These are phyloP conservation scores for Melianthus villosus DNA, from an alignment of 441 rosid genomes.

Conservation along the genomic window DNA sequence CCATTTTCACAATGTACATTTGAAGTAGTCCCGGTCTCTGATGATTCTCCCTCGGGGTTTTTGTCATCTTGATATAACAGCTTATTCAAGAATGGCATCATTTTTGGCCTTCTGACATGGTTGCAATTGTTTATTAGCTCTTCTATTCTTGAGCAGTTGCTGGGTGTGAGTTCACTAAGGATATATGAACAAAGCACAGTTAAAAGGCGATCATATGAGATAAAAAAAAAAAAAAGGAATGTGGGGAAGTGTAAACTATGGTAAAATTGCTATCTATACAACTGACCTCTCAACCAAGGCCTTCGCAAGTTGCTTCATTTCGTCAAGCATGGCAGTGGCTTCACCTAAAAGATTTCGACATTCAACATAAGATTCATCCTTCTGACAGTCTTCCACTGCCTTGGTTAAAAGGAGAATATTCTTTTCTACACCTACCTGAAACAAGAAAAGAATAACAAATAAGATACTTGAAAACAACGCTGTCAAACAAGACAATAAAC, in stretches of 20 bases:
- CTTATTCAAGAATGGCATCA: conserved; percentile 9
- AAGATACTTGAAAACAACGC: neutral
- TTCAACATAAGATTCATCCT: neutral
- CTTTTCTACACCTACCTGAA: conserved; percentile 10
- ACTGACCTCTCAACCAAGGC: conserved; percentile 16
- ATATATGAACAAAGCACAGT: neutral
- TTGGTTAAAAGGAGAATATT: conserved; percentile 1
- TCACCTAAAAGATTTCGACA: neutral
- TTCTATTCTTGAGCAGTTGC: neutral
- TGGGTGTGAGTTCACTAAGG: conserved; percentile 7
- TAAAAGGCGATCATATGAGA: neutral
- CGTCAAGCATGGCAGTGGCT: conserved; percentile 10
- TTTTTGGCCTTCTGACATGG: conserved; percentile 6
- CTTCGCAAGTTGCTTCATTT: conserved; percentile 10
- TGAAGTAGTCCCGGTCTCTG: neutral
- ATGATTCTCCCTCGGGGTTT: neutral
- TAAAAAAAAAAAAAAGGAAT: neutral
- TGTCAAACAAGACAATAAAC: neutral
- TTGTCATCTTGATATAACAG: conserved; percentile 1
- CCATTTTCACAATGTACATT: neutral
- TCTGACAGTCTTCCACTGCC: conserved; percentile 1
- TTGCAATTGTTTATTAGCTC: conserved; percentile 8
- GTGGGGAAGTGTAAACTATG: neutral
- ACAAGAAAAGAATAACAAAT: neutral
- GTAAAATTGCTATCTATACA: neutral